phyloP scores from a whole-genome alignment of 2,329 filamentous ascomycete genomes.

The Penicillium sp. region DNA sequence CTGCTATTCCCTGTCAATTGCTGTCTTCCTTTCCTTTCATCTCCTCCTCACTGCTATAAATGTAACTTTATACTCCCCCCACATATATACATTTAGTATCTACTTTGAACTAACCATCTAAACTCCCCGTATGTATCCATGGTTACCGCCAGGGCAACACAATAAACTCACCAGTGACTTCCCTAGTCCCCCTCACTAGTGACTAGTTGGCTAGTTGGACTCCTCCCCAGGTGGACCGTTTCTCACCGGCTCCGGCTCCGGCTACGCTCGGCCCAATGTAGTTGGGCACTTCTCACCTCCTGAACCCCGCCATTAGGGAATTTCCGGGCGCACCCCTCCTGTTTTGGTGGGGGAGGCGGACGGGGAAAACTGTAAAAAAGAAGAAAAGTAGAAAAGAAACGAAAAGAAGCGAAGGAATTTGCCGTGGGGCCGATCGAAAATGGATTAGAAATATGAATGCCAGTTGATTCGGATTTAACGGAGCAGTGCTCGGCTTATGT shows the following conservation, averaged over 20 bases:
- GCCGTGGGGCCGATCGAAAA: neutral
- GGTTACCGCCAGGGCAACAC: neutral
- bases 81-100: neutral
- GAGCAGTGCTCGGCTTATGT: neutral
- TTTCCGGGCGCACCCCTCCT: slow-evolving; percentile 16
- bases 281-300: slow-evolving; percentile 3
- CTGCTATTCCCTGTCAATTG: neutral
- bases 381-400: neutral
- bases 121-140: neutral
- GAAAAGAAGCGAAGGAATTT: neutral
- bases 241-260: slow-evolving; percentile 21
- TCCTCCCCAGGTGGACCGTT: slow-evolving; percentile 6
- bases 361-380: neutral
- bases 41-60: neutral
- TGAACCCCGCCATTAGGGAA: slow-evolving; percentile 22
- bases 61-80: neutral
- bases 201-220: neutral
- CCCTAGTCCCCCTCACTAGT: neutral
- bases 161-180: neutral
- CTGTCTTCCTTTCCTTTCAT: neutral
- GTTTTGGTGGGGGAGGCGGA: neutral
- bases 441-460: slow-evolving; percentile 6
- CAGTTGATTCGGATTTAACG: too few relatives aligned
- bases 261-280: slow-evolving; percentile 21
- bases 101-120: neutral